Percentiles rank a stretch among this genome's conserved stretches.
phyloP scores from a whole-genome alignment of 768 basidiomycete species.

The Tricholoma hemisulphureum region DNA sequence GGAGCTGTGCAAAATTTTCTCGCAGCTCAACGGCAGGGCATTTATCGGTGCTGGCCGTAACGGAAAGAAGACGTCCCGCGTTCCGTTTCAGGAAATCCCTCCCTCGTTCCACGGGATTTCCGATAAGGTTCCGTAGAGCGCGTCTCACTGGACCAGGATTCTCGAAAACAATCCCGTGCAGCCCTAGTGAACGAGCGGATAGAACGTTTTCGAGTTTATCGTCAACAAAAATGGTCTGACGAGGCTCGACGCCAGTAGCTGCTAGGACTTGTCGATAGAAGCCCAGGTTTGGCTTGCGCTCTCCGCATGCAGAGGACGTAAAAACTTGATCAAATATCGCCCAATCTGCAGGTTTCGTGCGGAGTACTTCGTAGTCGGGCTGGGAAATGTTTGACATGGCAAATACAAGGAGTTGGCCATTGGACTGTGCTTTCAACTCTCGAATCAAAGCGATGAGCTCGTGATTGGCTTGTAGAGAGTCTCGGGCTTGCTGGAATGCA shows the following conservation, averaged over 20 bases:
- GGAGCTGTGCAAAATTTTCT: conserved; percentile 60
- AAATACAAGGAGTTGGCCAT: conserved; percentile 39
- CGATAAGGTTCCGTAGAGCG: conserved; percentile 45
- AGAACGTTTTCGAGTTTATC: conserved; percentile 61
- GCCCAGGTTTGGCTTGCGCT: conserved; percentile 56
- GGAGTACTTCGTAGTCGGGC: conserved; percentile 49
- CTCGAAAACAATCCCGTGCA: conserved; percentile 55
- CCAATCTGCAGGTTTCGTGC: conserved; percentile 47
- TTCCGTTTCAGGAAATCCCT: conserved; percentile 38
- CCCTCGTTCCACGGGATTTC: conserved; percentile 46
- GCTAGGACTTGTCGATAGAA: conserved; percentile 51
- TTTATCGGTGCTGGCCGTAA: conserved; percentile 36
- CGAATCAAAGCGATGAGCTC: conserved; percentile 46
- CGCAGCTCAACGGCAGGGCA: conserved; percentile 33
- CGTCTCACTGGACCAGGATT: conserved; percentile 39
- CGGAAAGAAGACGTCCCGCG: conserved; percentile 42
- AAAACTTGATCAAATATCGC: conserved; percentile 48
- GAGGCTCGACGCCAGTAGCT: conserved; percentile 44
- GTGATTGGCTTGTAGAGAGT: conserved; percentile 44
- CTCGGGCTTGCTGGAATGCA: conserved; percentile 48
- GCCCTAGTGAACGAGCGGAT: conserved; percentile 54
- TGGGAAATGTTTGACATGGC: conserved; percentile 62
- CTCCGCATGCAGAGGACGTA: conserved; percentile 49
- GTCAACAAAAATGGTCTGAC: conserved; percentile 52
- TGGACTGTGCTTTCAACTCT: conserved; percentile 40